These are phyloP conservation scores for Tuber magnatum DNA, from an alignment of 495 filamentous ascomycete genomes.

Conservation along the genomic window DNA sequence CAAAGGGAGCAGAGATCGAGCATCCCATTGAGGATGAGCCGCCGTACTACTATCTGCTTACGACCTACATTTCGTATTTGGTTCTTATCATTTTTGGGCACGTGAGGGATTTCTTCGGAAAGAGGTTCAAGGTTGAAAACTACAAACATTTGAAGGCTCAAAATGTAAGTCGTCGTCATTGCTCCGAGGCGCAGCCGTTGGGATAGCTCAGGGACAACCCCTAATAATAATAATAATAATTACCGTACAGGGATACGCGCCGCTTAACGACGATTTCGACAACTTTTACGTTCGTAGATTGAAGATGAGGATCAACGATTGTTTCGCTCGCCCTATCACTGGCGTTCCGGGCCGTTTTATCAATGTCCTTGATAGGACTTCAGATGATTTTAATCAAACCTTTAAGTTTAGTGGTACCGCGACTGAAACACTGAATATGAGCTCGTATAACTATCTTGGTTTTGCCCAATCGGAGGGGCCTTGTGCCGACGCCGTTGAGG, in stretches of 20 bases:
- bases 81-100: conserved; percentile 94
- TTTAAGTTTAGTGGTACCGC: conserved; percentile 82
- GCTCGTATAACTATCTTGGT: conserved; percentile 97
- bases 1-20: conserved; percentile 63
- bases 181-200: conserved; percentile 26
- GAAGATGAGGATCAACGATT: conserved; percentile 92
- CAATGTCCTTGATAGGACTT: conserved; percentile 78
- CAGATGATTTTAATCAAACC: conserved; percentile 77
- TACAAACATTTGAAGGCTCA: conserved; percentile 75
- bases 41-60: conserved; percentile 90
- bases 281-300: conserved; percentile 92
- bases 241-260: conserved; percentile 62
- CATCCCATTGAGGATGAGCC: conserved; percentile 90
- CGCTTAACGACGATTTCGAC: conserved; percentile 97
- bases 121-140: conserved; percentile 72
- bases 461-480: conserved; percentile 97
- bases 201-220: background rate
- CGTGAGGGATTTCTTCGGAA: conserved; percentile 94
- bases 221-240: background rate
- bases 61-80: conserved; percentile 94
- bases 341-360: conserved; percentile 93
- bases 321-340: conserved; percentile 82
- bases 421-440: conserved; percentile 96
- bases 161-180: conserved; percentile 46
- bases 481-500: conserved; percentile 89